These are phyloP conservation scores for Hypoxylon intermedium DNA, from an alignment of 495 filamentous ascomycete genomes.

Conservation along the genomic window DNA sequence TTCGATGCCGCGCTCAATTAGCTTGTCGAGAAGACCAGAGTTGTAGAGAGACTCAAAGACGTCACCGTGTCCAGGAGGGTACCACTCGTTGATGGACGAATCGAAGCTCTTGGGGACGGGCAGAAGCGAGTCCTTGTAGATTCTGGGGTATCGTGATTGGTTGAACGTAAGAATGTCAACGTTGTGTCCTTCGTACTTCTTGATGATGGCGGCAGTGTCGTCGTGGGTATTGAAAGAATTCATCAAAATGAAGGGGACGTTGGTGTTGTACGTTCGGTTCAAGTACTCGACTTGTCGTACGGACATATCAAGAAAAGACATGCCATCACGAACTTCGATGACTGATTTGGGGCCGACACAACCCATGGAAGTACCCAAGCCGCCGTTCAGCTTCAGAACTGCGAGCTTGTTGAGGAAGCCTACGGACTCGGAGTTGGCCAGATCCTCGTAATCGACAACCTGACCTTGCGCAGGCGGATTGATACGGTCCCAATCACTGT, in stretches of 20 bases:
- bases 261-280: constrained; percentile 96
- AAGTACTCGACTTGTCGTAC: constrained; percentile 99
- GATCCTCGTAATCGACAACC: constrained; percentile 89
- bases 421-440: constrained; percentile 84
- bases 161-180: constrained; percentile 99
- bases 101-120: constrained; percentile 91
- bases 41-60: constrained; percentile 99
- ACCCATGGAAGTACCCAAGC: constrained; percentile 99
- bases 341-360: constrained; percentile 99
- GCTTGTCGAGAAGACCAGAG: constrained; percentile 96
- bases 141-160: constrained; percentile 96
- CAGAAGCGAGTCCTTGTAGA: constrained; percentile 96
- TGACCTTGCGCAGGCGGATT: constrained; percentile 87
- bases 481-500: constrained; percentile 91
- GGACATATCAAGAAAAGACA: constrained; percentile 99
- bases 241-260: constrained; percentile 99
- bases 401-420: constrained; percentile 96
- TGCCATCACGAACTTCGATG: constrained; percentile 99
- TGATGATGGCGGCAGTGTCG: constrained; percentile 98
- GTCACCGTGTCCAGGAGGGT: constrained; percentile 98
- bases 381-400: constrained; percentile 98
- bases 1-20: constrained; percentile 92
- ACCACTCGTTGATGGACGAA: constrained; percentile 94
- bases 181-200: constrained; percentile 99
- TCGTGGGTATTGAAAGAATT: constrained; percentile 99